These are phyloP conservation scores for Suillus bovinus DNA, from an alignment of 768 basidiomycete genomes.

Conservation along the genomic window DNA sequence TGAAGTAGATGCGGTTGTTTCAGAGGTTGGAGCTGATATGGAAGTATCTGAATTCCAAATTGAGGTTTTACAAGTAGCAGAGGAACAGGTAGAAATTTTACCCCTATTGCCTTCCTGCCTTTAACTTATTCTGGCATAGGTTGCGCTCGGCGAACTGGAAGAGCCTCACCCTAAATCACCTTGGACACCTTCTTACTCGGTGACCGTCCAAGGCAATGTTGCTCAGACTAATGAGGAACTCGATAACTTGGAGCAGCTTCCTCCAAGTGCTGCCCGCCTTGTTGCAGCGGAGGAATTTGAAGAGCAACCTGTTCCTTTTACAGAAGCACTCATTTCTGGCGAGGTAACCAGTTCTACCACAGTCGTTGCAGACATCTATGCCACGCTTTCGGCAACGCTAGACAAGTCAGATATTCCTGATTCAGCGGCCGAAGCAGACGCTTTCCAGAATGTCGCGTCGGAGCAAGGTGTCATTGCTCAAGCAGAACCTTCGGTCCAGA, in stretches of 20 bases:
- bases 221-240: conserved; percentile 12
- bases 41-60: background rate
- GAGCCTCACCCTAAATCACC: conserved; percentile 18
- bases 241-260: conserved; percentile 12
- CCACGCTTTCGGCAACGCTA: background rate
- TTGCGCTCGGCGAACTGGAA: background rate
- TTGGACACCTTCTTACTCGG: conserved; percentile 45
- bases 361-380: background rate
- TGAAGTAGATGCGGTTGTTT: conserved; percentile 2
- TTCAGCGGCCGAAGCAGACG: background rate
- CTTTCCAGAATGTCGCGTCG: background rate
- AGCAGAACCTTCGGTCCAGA: background rate
- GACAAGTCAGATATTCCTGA: background rate
- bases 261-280: conserved; percentile 2
- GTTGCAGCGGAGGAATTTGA: background rate
- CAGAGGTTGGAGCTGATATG: background rate
- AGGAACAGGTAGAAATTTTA: background rate
- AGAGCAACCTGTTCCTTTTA: background rate
- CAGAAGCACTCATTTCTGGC: background rate
- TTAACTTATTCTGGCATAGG: background rate
- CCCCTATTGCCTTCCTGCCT: background rate
- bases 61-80: background rate
- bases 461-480: background rate
- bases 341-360: background rate
- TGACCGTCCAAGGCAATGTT: conserved; percentile 40